These are phyloP conservation scores for Kickxella alabastrina DNA, from an alignment of 192 early-diverging fungal species.

Conservation along the genomic window DNA sequence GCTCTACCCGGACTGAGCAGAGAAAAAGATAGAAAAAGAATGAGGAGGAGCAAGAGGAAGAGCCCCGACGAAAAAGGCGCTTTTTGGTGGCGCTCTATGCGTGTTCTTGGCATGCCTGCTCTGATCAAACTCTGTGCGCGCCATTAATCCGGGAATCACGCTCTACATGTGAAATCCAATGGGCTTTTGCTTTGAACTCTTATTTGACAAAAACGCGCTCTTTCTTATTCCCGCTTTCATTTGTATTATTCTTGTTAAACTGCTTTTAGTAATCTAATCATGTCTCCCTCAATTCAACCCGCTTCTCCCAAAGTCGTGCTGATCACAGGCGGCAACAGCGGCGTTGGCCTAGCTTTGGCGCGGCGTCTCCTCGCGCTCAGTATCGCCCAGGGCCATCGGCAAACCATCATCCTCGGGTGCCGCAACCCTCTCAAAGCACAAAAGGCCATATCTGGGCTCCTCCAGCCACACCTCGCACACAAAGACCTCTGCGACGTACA, in stretches of 20 bases:
- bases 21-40: too few species aligned
- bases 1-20: too few species aligned
- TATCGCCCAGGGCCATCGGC: not conserved
- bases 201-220: too few species aligned
- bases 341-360: constrained; percentile 38
- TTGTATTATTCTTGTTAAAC: not conserved
- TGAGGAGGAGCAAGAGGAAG: too few species aligned
- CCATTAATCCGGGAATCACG: too few species aligned
- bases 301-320: constrained; percentile 14
- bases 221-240: too few species aligned
- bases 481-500: constrained; percentile 9
- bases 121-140: too few species aligned
- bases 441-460: constrained; percentile 16
- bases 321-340: constrained; percentile 47
- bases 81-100: too few species aligned
- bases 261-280: not conserved
- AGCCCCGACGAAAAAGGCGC: too few species aligned
- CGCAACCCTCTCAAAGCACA: constrained; percentile 26
- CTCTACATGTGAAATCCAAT: too few species aligned
- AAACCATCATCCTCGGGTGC: constrained; percentile 41
- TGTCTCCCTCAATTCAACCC: not conserved
- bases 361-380: constrained; percentile 3
- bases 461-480: not conserved
- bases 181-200: too few species aligned
- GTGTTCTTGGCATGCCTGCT: too few species aligned